A percentile compares a stretch with the other conserved stretches of the same genome.
phyloP scores from a whole-genome alignment of 768 basidiomycete genomes.

The Boletus rubescentipes region DNA sequence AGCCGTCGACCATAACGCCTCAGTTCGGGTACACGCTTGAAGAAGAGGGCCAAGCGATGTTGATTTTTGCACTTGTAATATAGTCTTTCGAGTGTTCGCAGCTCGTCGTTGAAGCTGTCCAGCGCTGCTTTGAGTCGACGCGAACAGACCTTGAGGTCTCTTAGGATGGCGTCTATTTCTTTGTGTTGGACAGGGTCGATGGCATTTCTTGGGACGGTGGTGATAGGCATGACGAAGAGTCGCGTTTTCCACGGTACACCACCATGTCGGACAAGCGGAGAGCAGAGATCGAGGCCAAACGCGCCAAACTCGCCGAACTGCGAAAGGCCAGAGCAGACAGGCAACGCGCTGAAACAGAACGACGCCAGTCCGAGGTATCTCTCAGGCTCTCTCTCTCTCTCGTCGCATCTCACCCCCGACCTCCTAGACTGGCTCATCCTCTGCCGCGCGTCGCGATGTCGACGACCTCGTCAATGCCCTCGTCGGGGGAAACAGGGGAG shows the following conservation, averaged over 20 bases:
- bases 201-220: constrained; percentile 17
- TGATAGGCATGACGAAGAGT: constrained; percentile 1
- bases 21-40: constrained; percentile 60
- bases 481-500: constrained; percentile 46
- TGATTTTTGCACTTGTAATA: constrained; percentile 84
- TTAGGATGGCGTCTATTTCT: constrained; percentile 55
- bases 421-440: constrained; percentile 40
- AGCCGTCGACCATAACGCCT: constrained; percentile 41
- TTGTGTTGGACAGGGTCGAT: constrained; percentile 31
- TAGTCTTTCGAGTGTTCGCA: constrained; percentile 60
- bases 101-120: constrained; percentile 24
- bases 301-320: constrained; percentile 82
- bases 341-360: constrained; percentile 52
- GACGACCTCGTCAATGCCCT: constrained; percentile 67
- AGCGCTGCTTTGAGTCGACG: constrained; percentile 50
- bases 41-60: constrained; percentile 51
- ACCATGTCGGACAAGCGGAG: constrained; percentile 68
- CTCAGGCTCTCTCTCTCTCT: constrained; percentile 5
- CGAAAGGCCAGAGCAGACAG: constrained; percentile 74
- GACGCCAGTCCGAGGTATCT: constrained; percentile 28
- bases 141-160: constrained; percentile 54
- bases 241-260: constrained; percentile 18
- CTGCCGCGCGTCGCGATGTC: constrained; percentile 53
- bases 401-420: not conserved
- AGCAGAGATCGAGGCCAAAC: constrained; percentile 89